These are phyloP conservation scores for Cyclotella baltica DNA, from an alignment of 108 stramenopile genomes.

Conservation along the genomic window DNA sequence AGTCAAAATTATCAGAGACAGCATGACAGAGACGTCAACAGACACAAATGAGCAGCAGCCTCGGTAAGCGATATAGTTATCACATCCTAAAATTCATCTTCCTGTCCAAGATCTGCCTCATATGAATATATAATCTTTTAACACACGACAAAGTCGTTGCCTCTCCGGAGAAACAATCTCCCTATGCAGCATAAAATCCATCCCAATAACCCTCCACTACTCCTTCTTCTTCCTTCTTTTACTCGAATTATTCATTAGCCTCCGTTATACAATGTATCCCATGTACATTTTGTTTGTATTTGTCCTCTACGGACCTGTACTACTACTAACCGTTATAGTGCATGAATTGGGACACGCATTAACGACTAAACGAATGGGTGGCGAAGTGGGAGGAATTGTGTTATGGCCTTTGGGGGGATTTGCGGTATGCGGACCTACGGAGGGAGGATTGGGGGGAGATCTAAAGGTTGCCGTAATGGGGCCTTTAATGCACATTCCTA, in stretches of 20 bases:
- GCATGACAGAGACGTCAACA: too few relatives aligned
- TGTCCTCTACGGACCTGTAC: constrained; percentile 47
- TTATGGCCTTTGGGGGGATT: constrained; percentile 66
- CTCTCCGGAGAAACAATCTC: neutral
- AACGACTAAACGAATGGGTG: constrained; percentile 47
- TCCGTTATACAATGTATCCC: constrained; percentile 29
- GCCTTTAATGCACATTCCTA: constrained; percentile 56
- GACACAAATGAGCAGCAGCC: too few relatives aligned
- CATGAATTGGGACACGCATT: constrained; percentile 64
- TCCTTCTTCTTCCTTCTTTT: constrained; percentile 50
- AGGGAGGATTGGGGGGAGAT: constrained; percentile 37
- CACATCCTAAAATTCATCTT: too few relatives aligned
- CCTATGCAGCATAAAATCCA: neutral
- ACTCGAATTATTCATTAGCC: constrained; percentile 24
- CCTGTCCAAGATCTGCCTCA: too few relatives aligned
- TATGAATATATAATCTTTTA: too few relatives aligned
- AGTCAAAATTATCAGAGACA: too few relatives aligned
- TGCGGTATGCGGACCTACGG: constrained; percentile 51
- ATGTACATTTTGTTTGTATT: constrained; percentile 44
- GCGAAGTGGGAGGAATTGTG: constrained; percentile 50
- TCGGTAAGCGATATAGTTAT: too few relatives aligned
- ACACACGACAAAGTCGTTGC: neutral
- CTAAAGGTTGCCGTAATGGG: constrained; percentile 55
- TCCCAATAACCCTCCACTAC: constrained; percentile 43
- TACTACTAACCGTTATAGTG: constrained; percentile 44